Evolutionary conservation across 1,139 yeast genomes (phyloP).

Genomic region (Eremothecium coryli): DNA sequence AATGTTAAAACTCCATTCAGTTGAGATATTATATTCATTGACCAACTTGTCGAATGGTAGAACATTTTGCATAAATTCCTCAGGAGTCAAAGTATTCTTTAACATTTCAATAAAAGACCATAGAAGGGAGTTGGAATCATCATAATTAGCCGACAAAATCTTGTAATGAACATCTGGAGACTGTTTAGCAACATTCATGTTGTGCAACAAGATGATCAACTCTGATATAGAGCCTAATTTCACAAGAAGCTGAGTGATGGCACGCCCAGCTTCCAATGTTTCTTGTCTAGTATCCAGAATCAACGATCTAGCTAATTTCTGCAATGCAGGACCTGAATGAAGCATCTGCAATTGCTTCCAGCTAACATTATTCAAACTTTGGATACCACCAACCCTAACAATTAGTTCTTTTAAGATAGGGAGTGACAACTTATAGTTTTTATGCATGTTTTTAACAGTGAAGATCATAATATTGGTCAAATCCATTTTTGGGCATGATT

Average conservation of each 20-base stretch:
- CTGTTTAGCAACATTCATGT: slow-evolving; percentile 38
- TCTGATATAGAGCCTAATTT: slow-evolving; percentile 48
- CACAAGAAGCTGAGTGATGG: slow-evolving; percentile 42
- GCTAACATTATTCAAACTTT: slow-evolving; percentile 35
- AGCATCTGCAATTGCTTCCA: slow-evolving; percentile 53
- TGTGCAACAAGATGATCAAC: slow-evolving; percentile 54
- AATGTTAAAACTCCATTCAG: slow-evolving; percentile 66
- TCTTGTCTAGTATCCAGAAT: slow-evolving; percentile 55
- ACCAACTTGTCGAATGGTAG: slow-evolving; percentile 41
- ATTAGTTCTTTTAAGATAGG: slow-evolving; percentile 63
- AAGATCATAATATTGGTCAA: slow-evolving; percentile 49
- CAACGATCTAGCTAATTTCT: slow-evolving; percentile 46
- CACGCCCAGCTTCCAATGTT: slow-evolving; percentile 41
- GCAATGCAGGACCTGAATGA: slow-evolving; percentile 55
- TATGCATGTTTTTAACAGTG: slow-evolving; percentile 56
- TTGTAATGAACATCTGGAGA: slow-evolving; percentile 51
- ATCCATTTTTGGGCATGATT: slow-evolving; percentile 44
- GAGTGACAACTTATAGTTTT: slow-evolving; percentile 54
- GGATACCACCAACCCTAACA: slow-evolving; percentile 74
- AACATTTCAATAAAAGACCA: slow-evolving; percentile 57
- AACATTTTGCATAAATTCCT: slow-evolving; percentile 35
- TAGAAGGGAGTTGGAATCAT: slow-evolving; percentile 58
- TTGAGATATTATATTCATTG: slow-evolving; percentile 42
- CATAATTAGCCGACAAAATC: slow-evolving; percentile 60
- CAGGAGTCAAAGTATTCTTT: slow-evolving; percentile 39